These are phyloP conservation scores for Pulicaria dysenterica DNA, from an alignment of 129 eudicot species.

Conservation along the genomic window DNA sequence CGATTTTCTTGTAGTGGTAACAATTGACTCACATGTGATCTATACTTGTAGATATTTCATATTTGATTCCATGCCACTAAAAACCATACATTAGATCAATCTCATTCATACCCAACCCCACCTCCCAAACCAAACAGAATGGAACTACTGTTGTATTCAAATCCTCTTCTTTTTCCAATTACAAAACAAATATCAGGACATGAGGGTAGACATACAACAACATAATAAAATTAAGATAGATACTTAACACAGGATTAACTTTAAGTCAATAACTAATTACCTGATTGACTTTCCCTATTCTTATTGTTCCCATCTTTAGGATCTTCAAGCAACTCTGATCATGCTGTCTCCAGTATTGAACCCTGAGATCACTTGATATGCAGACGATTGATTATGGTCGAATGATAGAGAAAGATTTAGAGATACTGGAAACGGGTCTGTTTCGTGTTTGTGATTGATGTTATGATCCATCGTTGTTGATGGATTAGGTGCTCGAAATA, in stretches of 20 bases:
- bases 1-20: too few species aligned
- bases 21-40: constrained; percentile 26
- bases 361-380: constrained; percentile 30
- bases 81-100: constrained; percentile 31
- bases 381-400: constrained; percentile 27
- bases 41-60: constrained; percentile 28
- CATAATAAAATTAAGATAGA: constrained; percentile 5
- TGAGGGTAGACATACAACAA: constrained; percentile 23
- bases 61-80: constrained; percentile 22
- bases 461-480: constrained; percentile 38
- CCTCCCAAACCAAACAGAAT: constrained; percentile 20
- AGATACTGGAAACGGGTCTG: constrained; percentile 29
- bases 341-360: constrained; percentile 38
- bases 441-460: constrained; percentile 30
- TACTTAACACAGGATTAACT: constrained; percentile 31
- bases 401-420: constrained; percentile 41
- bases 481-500: constrained; percentile 24
- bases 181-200: constrained; percentile 25
- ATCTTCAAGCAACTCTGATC: constrained; percentile 42
- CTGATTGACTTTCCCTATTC: constrained; percentile 33
- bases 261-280: constrained; percentile 44
- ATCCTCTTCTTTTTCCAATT: background rate
- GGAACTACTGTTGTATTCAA: constrained; percentile 25
- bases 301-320: constrained; percentile 16
- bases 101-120: constrained; percentile 28